Conservation (phyloP, 352 stramenopile species). For the Aphanomyces cochlioides region DNA sequence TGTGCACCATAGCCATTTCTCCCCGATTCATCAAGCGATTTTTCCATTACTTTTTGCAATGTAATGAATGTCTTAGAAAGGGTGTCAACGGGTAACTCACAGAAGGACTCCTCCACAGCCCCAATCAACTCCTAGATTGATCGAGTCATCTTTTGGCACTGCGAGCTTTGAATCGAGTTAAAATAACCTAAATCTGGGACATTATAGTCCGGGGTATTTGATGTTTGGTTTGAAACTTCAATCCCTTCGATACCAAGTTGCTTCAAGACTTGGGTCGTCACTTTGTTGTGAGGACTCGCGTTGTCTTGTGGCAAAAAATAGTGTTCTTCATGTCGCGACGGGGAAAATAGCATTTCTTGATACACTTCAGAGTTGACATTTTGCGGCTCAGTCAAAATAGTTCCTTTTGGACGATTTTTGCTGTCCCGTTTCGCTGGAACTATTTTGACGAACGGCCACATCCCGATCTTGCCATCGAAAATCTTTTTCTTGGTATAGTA, state of each 20-base stretch:
- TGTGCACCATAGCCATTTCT: too few relatives aligned
- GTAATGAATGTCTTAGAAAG: neutral
- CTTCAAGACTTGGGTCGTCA: neutral
- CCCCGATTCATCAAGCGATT: too few relatives aligned
- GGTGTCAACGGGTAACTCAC: neutral
- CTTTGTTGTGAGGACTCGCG: neutral
- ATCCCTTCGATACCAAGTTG: neutral
- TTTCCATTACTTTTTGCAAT: conserved; percentile 2
- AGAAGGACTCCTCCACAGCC: neutral
- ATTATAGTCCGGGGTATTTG: neutral
- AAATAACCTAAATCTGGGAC: neutral
- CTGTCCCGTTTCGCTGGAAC: conserved; percentile 23
- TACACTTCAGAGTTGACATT: neutral
- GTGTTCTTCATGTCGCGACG: neutral
- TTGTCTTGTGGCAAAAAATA: neutral
- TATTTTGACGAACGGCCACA: conserved; percentile 29
- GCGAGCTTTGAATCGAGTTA: neutral
- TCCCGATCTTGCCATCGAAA: conserved; percentile 7
- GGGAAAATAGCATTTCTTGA: neutral
- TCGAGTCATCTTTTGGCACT: neutral
- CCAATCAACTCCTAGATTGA: neutral
- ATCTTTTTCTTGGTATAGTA: neutral
- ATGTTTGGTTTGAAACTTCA: neutral
- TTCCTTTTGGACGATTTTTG: conserved; percentile 31
- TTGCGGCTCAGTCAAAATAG: neutral